Conservation (phyloP, 768 basidiomycete species). For the Calocybe gangraenosa region DNA sequence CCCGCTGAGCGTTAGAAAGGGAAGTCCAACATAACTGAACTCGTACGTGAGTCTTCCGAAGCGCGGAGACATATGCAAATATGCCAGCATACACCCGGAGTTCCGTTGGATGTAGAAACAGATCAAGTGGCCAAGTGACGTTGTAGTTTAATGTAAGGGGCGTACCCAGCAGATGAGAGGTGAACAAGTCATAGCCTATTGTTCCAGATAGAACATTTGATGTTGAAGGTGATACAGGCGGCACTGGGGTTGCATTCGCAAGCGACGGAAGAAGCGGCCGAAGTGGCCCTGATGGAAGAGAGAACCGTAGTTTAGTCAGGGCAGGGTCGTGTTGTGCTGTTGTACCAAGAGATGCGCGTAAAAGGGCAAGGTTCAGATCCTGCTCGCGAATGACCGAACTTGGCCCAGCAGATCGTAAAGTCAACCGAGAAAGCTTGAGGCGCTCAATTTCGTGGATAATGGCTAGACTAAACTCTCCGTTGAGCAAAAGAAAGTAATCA, state of each 20-base stretch:
- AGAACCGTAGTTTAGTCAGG: conserved; percentile 68
- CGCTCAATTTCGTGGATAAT: conserved; percentile 85
- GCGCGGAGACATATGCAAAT: conserved; percentile 78
- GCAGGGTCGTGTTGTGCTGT: conserved; percentile 83
- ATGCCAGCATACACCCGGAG: conserved; percentile 70
- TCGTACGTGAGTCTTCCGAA: conserved; percentile 80
- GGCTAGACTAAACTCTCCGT: conserved; percentile 82
- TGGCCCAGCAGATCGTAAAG: conserved; percentile 55
- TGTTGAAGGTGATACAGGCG: conserved; percentile 33
- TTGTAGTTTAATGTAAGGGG: conserved; percentile 65
- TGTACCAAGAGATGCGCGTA: conserved; percentile 86
- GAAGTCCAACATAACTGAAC: conserved; percentile 82
- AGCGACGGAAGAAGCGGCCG: conserved; percentile 81
- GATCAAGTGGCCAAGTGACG: conserved; percentile 84
- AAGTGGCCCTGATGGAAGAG: conserved; percentile 75
- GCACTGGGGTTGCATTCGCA: conserved; percentile 25
- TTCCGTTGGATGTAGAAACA: conserved; percentile 78
- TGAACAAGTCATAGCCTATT: conserved; percentile 50
- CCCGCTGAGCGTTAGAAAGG: conserved; percentile 81
- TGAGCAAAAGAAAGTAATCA: conserved; percentile 83
- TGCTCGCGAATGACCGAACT: conserved; percentile 85
- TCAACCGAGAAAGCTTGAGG: conserved; percentile 75
- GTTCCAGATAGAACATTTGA: conserved; percentile 24
- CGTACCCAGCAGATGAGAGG: conserved; percentile 76
- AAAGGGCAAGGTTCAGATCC: conserved; percentile 81